phyloP scores from a whole-genome alignment of 495 filamentous ascomycete genomes.

The Penicillium ucsense region DNA sequence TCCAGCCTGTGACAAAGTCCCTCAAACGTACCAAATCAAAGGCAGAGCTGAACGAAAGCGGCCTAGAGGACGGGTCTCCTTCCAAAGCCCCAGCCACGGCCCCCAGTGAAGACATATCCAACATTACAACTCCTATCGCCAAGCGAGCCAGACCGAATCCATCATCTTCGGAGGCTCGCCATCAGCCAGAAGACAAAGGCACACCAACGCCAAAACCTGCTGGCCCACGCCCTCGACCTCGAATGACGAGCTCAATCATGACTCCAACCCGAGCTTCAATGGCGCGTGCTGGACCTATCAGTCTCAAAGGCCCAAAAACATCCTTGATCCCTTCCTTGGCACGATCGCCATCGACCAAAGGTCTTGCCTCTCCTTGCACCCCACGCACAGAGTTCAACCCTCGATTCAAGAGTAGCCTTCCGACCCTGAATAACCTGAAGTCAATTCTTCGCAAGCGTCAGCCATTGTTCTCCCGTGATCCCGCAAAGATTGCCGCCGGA shows the following conservation, averaged over 20 bases:
- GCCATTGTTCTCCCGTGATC: slow-evolving; percentile 53
- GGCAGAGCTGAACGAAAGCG: slow-evolving; percentile 54
- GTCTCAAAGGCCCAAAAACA: slow-evolving; percentile 46
- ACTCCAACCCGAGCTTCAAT: slow-evolving; percentile 77
- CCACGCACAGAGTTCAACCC: slow-evolving; percentile 40
- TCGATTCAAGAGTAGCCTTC: slow-evolving; percentile 31
- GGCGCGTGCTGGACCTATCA: slow-evolving; percentile 45
- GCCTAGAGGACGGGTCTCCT: slow-evolving; percentile 21
- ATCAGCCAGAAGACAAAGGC: slow-evolving; percentile 13
- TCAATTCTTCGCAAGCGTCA: slow-evolving; percentile 53
- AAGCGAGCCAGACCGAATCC: slow-evolving; percentile 58
- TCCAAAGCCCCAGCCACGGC: slow-evolving; percentile 31
- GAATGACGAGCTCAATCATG: slow-evolving; percentile 44
- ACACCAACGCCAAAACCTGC: slow-evolving; percentile 15
- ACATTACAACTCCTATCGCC: slow-evolving; percentile 14
- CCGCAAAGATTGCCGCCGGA: slow-evolving; percentile 49
- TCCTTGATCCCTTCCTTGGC: slow-evolving; percentile 46
- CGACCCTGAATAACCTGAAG: slow-evolving; percentile 39
- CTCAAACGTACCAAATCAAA: slow-evolving; percentile 71
- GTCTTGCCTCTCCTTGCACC: slow-evolving; percentile 33
- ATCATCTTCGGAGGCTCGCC: slow-evolving; percentile 42
- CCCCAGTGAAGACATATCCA: slow-evolving; percentile 17
- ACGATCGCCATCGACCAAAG: slow-evolving; percentile 38
- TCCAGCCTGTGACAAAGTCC: slow-evolving; percentile 43
- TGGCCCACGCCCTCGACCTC: slow-evolving; percentile 29